These are phyloP conservation scores for Sporothrix pallida DNA, from an alignment of 2,329 filamentous ascomycete species.

Conservation along the genomic window DNA sequence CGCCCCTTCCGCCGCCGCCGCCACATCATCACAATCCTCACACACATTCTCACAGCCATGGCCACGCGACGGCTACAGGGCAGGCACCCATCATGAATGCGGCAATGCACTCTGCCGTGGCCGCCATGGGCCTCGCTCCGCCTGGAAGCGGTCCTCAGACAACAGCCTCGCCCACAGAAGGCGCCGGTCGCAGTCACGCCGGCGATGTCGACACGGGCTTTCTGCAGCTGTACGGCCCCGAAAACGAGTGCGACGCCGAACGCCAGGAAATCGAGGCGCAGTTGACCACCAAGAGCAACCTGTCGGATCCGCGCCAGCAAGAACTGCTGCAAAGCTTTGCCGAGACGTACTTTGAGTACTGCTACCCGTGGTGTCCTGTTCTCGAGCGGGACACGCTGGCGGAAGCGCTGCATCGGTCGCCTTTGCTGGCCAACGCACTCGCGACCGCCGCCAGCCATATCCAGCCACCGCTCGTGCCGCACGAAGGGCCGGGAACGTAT, in stretches of 20 bases:
- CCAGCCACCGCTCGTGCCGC: constrained; percentile 20
- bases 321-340: constrained; percentile 28
- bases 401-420: constrained; percentile 9
- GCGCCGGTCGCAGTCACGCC: constrained; percentile 16
- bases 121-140: constrained; percentile 7
- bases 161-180: constrained; percentile 9
- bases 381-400: constrained; percentile 14
- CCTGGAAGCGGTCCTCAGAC: neutral
- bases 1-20: neutral
- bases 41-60: neutral
- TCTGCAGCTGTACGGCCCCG: constrained; percentile 24
- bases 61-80: too few relatives aligned
- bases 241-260: constrained; percentile 26
- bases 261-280: constrained; percentile 24
- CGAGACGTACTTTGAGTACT: constrained; percentile 29
- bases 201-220: constrained; percentile 27
- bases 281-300: constrained; percentile 27
- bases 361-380: constrained; percentile 30
- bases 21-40: neutral
- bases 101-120: neutral
- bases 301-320: constrained; percentile 25
- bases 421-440: constrained; percentile 26
- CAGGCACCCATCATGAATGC: neutral
- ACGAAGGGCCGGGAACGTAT: constrained; percentile 23
- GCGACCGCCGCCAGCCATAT: constrained; percentile 18